A percentile compares a stretch with the other conserved stretches of the same genome.
Conservation (phyloP, 306 rosid genomes). For the Cicer yamashitae region DNA sequence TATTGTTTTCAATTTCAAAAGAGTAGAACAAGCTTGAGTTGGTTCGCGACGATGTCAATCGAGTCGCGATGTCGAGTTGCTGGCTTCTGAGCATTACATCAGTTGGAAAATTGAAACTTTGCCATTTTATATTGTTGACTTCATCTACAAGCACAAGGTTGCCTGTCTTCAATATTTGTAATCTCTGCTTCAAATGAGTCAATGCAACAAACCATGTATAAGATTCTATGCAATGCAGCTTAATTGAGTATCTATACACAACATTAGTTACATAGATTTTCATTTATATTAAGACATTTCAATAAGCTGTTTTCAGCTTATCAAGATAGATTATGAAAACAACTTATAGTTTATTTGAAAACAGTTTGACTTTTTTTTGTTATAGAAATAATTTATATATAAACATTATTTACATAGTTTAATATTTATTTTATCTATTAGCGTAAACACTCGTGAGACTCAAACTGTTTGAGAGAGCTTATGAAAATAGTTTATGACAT, state of each 20-base stretch:
- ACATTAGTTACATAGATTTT: not conserved
- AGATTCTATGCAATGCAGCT: conserved; percentile 39
- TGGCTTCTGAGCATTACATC: conserved; percentile 88
- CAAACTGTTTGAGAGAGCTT: no score
- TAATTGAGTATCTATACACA: not conserved
- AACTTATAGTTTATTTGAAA: no score
- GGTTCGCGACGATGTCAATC: conserved; percentile 65
- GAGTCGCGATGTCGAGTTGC: conserved; percentile 75
- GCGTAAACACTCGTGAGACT: no score
- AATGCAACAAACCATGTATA: conserved; percentile 33
- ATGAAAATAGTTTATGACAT: no score
- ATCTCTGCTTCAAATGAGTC: conserved; percentile 59
- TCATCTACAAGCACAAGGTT: conserved; percentile 78
- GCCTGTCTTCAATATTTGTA: conserved; percentile 63
- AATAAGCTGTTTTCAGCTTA: no score
- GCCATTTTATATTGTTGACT: conserved; percentile 69
- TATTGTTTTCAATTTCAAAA: conserved; percentile 70
- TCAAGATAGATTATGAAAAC: no score
- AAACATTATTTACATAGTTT: no score
- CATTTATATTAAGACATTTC: no score
- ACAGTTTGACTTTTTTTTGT: no score
- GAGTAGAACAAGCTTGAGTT: conserved; percentile 68
- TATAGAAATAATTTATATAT: no score
- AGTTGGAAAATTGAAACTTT: conserved; percentile 93
- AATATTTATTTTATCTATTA: no score